Percentiles rank a stretch among this genome's conserved stretches.
These are phyloP conservation scores for Clonostachys chloroleuca DNA, from an alignment of 2,329 filamentous ascomycete species.

Conservation along the genomic window DNA sequence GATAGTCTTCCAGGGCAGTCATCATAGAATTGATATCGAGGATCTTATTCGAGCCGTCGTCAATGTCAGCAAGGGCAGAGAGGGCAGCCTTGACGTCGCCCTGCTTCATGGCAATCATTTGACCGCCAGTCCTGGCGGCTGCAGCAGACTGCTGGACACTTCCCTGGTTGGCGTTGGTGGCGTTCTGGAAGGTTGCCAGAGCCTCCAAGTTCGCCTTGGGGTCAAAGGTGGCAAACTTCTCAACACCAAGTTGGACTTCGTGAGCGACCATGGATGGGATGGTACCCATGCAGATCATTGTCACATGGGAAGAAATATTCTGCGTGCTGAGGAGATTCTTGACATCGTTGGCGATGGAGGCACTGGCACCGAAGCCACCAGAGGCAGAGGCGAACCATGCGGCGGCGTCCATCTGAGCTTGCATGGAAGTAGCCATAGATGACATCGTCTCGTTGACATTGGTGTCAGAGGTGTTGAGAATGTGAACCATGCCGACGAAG, in stretches of 20 bases:
- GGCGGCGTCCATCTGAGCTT: background rate
- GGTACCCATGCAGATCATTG: background rate
- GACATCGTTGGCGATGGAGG: background rate
- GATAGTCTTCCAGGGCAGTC: background rate
- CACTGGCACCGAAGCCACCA: background rate
- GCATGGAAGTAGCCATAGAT: background rate
- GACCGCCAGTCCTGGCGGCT: too few relatives aligned
- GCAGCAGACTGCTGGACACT: too few relatives aligned
- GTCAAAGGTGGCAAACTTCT: background rate
- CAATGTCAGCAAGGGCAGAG: too few relatives aligned
- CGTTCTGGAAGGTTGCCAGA: background rate
- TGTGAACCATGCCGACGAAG: background rate
- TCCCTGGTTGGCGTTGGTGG: too few relatives aligned
- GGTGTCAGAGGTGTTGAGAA: background rate
- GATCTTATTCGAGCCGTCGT: too few relatives aligned
- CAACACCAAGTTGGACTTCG: background rate
- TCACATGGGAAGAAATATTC: background rate
- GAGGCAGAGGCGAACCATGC: background rate
- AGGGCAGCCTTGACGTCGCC: too few relatives aligned
- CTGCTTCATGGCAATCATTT: too few relatives aligned
- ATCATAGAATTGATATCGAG: background rate
- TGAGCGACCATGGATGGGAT: background rate
- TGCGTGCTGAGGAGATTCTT: background rate
- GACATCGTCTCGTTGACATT: background rate
- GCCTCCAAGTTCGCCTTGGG: background rate